Base-by-base conservation (phyloP, 371 early-diverging fungal species). In the Mucor piriformis region DNA sequence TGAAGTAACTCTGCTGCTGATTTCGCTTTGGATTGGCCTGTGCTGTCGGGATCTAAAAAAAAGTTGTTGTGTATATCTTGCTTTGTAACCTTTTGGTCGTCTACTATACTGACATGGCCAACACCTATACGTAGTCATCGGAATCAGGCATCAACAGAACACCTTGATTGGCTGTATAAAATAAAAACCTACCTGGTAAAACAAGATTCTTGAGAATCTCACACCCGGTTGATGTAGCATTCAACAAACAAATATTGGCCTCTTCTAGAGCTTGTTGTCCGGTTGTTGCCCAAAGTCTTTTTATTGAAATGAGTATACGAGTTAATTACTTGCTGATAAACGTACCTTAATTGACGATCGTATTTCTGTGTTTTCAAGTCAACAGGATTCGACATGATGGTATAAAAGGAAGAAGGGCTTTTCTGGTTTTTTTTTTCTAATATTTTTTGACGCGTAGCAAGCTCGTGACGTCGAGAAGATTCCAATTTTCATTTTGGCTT, bases 181-280 rank as follows among this genome's bases (percentile, higher is more conserved):
- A 18, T 6, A 25, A 33, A 13, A 21, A 13, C 16, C 10, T 85
- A 91, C 98, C 97, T 67, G 98, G 95, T 49, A 98, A 82, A 23
- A 97, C 86, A 20, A 98, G 81, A 67, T 98, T 96, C 73, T 98
- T 98, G 33, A 98, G 77, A 20, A 88, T 83, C 65, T 98, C 98
- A 32, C 95, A 88, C 3, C 94, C 96, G 12, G 89, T 87, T 3
- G 93, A 87, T 3, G 88, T 83, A 40, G 84, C 95, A 61, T 92
- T 86, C 27, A 98, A 52, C n/a, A 95, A 81, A 51, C 89, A 90
- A 37, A 98, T 83, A 27, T 87, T 83, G 12, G 96, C 83, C 33
- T 72, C 70, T 65, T 95, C 96, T 32, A 98, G 85, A 8, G 92
- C 92, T 3, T 83, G 72, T 74, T 98, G 97, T 15, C 98, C 98